phyloP scores from a whole-genome alignment of 805 yeast species.

The Myxozyma vanderwaltii region DNA sequence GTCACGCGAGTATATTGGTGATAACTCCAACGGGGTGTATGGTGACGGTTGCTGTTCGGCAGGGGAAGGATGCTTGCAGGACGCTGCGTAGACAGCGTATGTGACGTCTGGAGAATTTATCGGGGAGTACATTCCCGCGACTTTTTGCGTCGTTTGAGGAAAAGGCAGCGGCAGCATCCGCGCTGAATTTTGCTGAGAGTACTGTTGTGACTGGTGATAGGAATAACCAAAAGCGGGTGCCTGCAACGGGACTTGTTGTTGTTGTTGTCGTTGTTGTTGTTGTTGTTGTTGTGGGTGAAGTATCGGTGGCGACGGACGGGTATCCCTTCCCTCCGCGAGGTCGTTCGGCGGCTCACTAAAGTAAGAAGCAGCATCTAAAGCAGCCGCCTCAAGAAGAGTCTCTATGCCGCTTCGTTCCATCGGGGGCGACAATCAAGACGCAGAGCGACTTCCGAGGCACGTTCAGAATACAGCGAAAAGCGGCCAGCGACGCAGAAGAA shows the following conservation, averaged over 20 bases:
- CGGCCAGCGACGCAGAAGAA: not conserved
- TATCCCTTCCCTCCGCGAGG: not conserved
- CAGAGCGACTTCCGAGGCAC: not conserved
- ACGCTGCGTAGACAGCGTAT: slow-evolving; percentile 6
- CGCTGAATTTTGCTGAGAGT: not conserved
- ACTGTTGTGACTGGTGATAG: not conserved
- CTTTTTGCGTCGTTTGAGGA: not conserved
- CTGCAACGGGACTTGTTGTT: not conserved
- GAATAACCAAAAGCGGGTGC: too few species aligned
- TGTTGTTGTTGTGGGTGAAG: not conserved
- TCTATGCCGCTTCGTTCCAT: slow-evolving; percentile 33
- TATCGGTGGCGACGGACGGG: not conserved
- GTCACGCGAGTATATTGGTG: not conserved
- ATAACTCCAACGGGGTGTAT: slow-evolving; percentile 22
- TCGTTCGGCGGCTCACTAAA: slow-evolving; percentile 1
- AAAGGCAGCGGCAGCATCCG: not conserved
- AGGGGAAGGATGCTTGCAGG: slow-evolving; percentile 2
- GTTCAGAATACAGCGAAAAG: too few species aligned
- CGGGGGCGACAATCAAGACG: not conserved
- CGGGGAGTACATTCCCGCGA: slow-evolving; percentile 17
- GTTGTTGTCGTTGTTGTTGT: not conserved
- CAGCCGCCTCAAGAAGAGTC: slow-evolving; percentile 35
- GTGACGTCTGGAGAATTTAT: slow-evolving; percentile 24
- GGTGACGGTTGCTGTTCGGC: slow-evolving; percentile 26
- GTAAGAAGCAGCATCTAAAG: slow-evolving; percentile 30